Conservation (phyloP, 345 rosid genomes). For the Raphanus raphanistrum region DNA sequence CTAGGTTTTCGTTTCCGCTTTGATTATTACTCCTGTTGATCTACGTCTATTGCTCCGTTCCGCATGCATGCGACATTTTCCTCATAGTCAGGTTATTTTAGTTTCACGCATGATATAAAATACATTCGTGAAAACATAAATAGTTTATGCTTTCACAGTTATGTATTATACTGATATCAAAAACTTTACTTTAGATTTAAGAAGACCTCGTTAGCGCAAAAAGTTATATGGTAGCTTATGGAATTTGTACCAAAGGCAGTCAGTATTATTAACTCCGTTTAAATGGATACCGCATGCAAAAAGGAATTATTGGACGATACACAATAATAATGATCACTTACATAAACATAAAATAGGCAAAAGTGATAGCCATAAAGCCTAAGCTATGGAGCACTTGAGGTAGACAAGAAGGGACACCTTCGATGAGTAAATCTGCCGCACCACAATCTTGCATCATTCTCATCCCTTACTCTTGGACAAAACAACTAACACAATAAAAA, state of each 20-base stretch:
- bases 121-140: not conserved
- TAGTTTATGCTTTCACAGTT: not conserved
- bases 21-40: not conserved
- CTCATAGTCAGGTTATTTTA: not conserved
- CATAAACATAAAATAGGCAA: slow-evolving; percentile 8
- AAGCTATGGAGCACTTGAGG: slow-evolving; percentile 19
- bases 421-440: slow-evolving; percentile 24
- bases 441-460: slow-evolving; percentile 30
- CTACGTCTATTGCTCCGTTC: not conserved
- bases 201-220: not conserved
- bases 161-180: not conserved
- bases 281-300: slow-evolving; percentile 36
- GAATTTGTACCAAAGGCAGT: not conserved
- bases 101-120: not conserved
- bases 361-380: slow-evolving; percentile 20
- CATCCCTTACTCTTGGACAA: slow-evolving; percentile 9
- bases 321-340: slow-evolving; percentile 12
- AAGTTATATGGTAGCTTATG: not conserved
- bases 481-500: not conserved
- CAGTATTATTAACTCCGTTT: not conserved
- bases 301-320: slow-evolving; percentile 6
- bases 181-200: not conserved
- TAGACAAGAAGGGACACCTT: slow-evolving; percentile 37
- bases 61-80: not conserved
- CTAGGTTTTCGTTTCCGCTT: not conserved